Conservation (phyloP, 805 yeast genomes). For the Debaryomyces maramus region DNA sequence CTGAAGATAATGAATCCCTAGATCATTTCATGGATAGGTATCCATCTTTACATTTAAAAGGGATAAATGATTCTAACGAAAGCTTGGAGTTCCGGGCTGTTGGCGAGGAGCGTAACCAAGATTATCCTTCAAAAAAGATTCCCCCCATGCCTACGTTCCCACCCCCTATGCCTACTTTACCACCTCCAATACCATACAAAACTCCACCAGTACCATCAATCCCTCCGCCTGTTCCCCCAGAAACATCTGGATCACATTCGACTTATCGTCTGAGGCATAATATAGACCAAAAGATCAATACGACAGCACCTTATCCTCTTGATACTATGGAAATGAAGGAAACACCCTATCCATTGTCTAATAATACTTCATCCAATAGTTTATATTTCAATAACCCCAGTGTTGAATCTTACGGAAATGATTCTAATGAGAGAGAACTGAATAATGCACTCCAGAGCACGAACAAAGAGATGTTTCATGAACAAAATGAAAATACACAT, state of each 20-base stretch:
- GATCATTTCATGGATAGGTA: slow-evolving; percentile 7
- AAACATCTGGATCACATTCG: no score
- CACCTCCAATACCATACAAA: neutral
- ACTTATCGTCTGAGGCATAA: no score
- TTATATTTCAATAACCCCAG: neutral
- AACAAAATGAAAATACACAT: neutral
- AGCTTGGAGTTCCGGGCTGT: neutral
- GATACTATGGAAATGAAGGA: neutral
- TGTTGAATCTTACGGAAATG: neutral
- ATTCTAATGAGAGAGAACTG: no score
- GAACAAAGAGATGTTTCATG: neutral
- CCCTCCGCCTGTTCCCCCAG: neutral
- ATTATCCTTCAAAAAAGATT: no score
- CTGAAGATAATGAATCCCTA: slow-evolving; percentile 6
- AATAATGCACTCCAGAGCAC: neutral
- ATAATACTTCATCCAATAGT: neutral
- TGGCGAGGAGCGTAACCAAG: no score
- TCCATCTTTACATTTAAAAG: slow-evolving; percentile 7
- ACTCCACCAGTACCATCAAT: neutral
- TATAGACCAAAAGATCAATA: neutral
- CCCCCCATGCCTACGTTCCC: neutral
- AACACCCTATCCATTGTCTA: slow-evolving; percentile 12
- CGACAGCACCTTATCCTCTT: slow-evolving; percentile 3
- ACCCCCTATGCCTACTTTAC: neutral
- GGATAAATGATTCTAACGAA: neutral